Conservation (phyloP, 306 rosid species). For the Cicer arietinum region DNA sequence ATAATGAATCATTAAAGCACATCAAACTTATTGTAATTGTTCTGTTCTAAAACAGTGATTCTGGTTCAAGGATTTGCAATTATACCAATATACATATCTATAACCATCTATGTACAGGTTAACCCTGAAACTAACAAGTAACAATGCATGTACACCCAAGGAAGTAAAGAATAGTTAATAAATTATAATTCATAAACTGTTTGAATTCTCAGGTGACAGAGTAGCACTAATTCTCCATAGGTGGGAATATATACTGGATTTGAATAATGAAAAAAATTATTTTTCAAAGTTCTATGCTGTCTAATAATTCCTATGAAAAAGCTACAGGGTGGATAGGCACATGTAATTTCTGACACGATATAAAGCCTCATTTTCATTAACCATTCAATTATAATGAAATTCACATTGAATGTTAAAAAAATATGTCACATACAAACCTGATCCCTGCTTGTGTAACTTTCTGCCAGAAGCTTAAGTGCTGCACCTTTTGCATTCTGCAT, state of each 20-base stretch:
- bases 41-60: slow-evolving; percentile 25
- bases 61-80: slow-evolving; percentile 15
- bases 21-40: slow-evolving; percentile 29
- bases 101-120: slow-evolving; percentile 37
- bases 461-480: slow-evolving; percentile 94
- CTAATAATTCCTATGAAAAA: slow-evolving; percentile 14
- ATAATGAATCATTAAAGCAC: slow-evolving; percentile 1
- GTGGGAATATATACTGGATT: slow-evolving; percentile 2
- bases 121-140: slow-evolving; percentile 27
- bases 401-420: slow-evolving; percentile 26
- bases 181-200: slow-evolving; percentile 16
- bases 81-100: background rate
- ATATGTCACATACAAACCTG: slow-evolving; percentile 61
- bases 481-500: slow-evolving; percentile 99
- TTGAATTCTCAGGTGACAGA: slow-evolving; percentile 17
- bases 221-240: slow-evolving; percentile 9
- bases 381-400: slow-evolving; percentile 38
- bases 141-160: slow-evolving; percentile 11
- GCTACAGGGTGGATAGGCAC: slow-evolving; percentile 29
- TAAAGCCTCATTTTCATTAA: slow-evolving; percentile 26
- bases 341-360: slow-evolving; percentile 25
- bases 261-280: slow-evolving; percentile 12
- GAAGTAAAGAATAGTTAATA: background rate
- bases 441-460: slow-evolving; percentile 98
- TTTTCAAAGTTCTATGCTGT: slow-evolving; percentile 30